Conservation (phyloP, 371 early-diverging fungal species). For the Apophysomyces sp. region DNA sequence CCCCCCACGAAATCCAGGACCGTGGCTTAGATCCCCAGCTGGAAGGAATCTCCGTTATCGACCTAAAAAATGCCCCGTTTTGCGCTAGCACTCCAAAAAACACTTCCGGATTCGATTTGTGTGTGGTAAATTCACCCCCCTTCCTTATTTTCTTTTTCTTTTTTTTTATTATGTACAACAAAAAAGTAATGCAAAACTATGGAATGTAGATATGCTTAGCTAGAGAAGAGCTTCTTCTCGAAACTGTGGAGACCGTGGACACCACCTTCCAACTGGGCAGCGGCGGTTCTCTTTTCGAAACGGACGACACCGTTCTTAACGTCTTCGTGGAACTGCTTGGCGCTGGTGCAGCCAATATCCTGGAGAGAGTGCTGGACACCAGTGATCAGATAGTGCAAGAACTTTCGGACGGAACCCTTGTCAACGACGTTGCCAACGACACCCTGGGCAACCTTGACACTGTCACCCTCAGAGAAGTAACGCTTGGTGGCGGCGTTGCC, state of each 20-base stretch:
- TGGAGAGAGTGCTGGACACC: conserved; percentile 97
- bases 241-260: conserved; percentile 91
- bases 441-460: conserved; percentile 98
- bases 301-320: conserved; percentile 76
- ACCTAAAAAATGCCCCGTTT: no score
- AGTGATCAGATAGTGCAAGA: conserved; percentile 84
- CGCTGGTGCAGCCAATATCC: conserved; percentile 85
- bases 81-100: no score
- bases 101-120: no score
- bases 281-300: conserved; percentile 92
- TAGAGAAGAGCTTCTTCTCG: conserved; percentile 80
- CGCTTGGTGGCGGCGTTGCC: conserved; percentile 88
- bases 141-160: no score
- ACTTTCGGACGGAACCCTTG: conserved; percentile 94
- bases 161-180: no score
- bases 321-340: conserved; percentile 63
- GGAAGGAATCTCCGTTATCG: no score
- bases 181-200: not conserved
- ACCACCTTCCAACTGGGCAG: conserved; percentile 96
- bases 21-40: no score
- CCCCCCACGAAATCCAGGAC: no score
- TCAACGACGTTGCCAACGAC: conserved; percentile 95
- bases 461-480: conserved; percentile 94
- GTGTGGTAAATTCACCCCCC: no score
- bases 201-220: conserved; percentile 28